These are phyloP conservation scores for Karstenula rhodostoma DNA, from an alignment of 2,329 filamentous ascomycete species.

Conservation along the genomic window DNA sequence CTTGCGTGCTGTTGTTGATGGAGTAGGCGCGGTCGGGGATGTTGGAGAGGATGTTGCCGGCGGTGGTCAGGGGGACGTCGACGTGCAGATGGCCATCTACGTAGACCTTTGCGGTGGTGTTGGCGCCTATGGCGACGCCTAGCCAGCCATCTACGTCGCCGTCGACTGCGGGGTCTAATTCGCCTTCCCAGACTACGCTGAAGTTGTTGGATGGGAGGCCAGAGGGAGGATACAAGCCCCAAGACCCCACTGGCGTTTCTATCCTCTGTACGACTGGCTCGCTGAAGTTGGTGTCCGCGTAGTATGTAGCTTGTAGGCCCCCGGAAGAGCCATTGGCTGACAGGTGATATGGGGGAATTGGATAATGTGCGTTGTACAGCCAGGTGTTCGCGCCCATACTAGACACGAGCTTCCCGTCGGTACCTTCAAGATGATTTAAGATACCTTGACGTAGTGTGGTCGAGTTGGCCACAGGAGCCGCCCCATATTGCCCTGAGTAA, in stretches of 20 bases:
- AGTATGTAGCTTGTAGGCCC: conserved; percentile 54
- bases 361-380: conserved; percentile 56
- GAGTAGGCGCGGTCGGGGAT: conserved; percentile 52
- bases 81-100: conserved; percentile 46
- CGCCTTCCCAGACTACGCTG: conserved; percentile 55
- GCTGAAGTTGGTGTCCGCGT: conserved; percentile 51
- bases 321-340: conserved; percentile 48
- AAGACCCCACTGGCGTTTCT: conserved; percentile 54
- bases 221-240: conserved; percentile 56
- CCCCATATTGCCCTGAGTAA: conserved; percentile 55
- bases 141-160: conserved; percentile 53
- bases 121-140: conserved; percentile 52
- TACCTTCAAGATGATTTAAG: conserved; percentile 36
- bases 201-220: conserved; percentile 56
- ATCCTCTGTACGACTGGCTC: conserved; percentile 37
- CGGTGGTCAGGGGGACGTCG: conserved; percentile 31
- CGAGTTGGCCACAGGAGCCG: conserved; percentile 50
- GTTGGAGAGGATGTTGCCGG: conserved; percentile 51
- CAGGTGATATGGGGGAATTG: conserved; percentile 54
- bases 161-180: conserved; percentile 50
- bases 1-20: conserved; percentile 45
- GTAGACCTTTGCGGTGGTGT: conserved; percentile 52
- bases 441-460: conserved; percentile 53
- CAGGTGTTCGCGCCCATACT: conserved; percentile 57
- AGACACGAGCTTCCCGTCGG: conserved; percentile 45